Conservation (phyloP, 2,329 filamentous ascomycete genomes). For the Trichoderma citrinoviride region DNA sequence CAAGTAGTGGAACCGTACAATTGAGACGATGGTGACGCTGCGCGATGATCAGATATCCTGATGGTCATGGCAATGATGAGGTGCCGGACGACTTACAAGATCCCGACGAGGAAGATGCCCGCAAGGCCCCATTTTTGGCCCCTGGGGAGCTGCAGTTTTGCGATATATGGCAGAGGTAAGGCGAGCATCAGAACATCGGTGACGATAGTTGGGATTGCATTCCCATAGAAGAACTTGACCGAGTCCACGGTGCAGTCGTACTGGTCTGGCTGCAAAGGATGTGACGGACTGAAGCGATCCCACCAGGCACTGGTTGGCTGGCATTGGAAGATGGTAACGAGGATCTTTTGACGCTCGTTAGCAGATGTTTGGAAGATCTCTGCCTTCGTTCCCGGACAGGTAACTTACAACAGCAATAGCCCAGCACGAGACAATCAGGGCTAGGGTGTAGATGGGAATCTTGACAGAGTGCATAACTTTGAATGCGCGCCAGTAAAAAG, state of each 20-base stretch:
- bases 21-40: conserved; percentile 25
- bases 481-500: conserved; percentile 31
- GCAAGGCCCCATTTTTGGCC: conserved; percentile 29
- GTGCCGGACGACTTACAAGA: conserved; percentile 25
- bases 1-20: conserved; percentile 23
- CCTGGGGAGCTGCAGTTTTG: conserved; percentile 28
- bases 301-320: conserved; percentile 25
- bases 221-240: conserved; percentile 31
- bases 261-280: conserved; percentile 20
- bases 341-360: conserved; percentile 7
- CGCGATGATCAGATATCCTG: neutral
- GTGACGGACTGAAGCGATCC: conserved; percentile 23
- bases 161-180: conserved; percentile 32
- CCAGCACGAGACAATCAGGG: conserved; percentile 25
- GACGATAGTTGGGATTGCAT: conserved; percentile 31
- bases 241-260: conserved; percentile 25
- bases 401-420: conserved; percentile 26
- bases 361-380: neutral
- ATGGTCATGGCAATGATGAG: too few relatives aligned
- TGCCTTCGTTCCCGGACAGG: neutral
- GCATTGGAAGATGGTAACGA: conserved; percentile 26
- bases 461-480: conserved; percentile 25
- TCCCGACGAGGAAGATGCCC: conserved; percentile 29
- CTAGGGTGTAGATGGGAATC: conserved; percentile 24
- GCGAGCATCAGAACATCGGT: conserved; percentile 31